Conservation (phyloP, 2,329 filamentous ascomycete species). For the Pyrenophora seminiperda region DNA sequence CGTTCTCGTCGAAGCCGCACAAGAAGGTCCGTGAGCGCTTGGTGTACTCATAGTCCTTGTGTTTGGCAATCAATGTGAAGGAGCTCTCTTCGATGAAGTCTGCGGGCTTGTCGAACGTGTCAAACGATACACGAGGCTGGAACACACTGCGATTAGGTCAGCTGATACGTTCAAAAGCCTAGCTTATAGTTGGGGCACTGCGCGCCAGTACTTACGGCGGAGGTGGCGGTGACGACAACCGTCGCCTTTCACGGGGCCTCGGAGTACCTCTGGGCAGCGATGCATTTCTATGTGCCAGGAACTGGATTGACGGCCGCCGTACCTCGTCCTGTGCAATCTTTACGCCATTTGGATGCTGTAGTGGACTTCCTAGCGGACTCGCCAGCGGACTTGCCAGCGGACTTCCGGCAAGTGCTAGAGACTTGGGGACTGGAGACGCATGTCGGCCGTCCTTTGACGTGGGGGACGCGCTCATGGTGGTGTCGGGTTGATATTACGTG, state of each 20-base stretch:
- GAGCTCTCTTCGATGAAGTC: constrained; percentile 65
- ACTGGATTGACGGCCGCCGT: constrained; percentile 48
- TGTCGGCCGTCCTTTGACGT: constrained; percentile 35
- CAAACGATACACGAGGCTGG: constrained; percentile 72
- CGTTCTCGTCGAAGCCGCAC: constrained; percentile 87
- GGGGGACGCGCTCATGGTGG: constrained; percentile 45
- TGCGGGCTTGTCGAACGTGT: constrained; percentile 71
- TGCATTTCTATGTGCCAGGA: constrained; percentile 41
- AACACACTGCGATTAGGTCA: constrained; percentile 59
- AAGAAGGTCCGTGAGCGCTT: constrained; percentile 86
- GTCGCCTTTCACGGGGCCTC: constrained; percentile 41
- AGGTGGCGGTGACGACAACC: constrained; percentile 49
- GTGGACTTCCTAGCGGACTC: constrained; percentile 26
- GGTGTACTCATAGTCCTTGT: constrained; percentile 81
- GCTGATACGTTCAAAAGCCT: constrained; percentile 51
- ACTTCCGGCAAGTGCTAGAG: constrained; percentile 3
- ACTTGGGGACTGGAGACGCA: constrained; percentile 34
- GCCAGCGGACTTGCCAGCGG: too few species aligned
- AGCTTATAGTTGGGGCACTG: constrained; percentile 10
- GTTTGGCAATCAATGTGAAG: constrained; percentile 82
- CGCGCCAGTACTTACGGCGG: constrained; percentile 47
- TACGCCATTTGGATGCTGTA: constrained; percentile 29
- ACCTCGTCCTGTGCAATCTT: constrained; percentile 32
- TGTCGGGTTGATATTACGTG: constrained; percentile 20
- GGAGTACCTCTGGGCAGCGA: constrained; percentile 41